Evolutionary conservation across 208 protist species (phyloP).

Genomic region (Acanthamoeba royreba): DNA sequence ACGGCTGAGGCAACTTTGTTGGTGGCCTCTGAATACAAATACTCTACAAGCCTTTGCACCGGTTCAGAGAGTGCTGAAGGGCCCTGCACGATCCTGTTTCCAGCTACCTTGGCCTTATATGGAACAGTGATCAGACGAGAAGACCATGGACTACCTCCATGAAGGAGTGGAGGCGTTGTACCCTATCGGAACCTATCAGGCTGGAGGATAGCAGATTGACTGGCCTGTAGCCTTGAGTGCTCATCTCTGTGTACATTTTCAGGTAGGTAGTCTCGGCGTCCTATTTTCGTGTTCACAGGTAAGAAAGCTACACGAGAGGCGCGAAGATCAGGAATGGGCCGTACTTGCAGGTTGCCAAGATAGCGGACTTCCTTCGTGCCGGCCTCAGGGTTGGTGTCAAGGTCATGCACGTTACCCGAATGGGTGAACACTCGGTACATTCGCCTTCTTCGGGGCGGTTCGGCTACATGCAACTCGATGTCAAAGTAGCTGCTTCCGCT

Average conservation of each 20-base stretch:
- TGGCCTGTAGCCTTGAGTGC: not conserved
- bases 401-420: not conserved
- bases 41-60: not conserved
- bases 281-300: not conserved
- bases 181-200: not conserved
- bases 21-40: not conserved
- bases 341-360: not conserved
- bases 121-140: not conserved
- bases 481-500: not conserved
- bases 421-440: slow-evolving; percentile 24
- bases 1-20: not conserved
- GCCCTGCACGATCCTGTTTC: not conserved
- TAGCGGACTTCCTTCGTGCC: slow-evolving; percentile 14
- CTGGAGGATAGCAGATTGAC: not conserved
- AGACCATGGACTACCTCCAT: not conserved
- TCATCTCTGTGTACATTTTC: not conserved
- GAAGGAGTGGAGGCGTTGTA: not conserved
- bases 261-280: not conserved
- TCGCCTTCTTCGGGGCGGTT: not conserved
- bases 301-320: not conserved
- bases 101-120: not conserved
- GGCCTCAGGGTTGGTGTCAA: not conserved
- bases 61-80: not conserved
- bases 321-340: not conserved
- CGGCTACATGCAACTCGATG: not conserved